phyloP scores from a whole-genome alignment of 148 eudicot species.

The Fagopyrum homotropicum region DNA sequence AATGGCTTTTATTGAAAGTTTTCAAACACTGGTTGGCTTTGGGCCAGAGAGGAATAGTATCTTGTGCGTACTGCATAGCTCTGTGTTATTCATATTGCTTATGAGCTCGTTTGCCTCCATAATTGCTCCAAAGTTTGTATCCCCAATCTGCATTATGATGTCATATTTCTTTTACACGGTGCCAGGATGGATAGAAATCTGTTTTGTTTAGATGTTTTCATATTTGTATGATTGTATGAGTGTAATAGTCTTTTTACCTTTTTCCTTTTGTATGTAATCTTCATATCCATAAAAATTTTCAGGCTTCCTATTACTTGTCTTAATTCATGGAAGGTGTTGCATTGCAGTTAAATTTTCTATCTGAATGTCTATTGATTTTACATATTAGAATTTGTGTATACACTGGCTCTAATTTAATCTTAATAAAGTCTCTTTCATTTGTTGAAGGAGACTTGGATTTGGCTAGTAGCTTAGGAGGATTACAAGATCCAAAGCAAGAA shows the following conservation, averaged over 20 bases:
- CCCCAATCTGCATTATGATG: neutral
- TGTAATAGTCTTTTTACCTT: too few relatives aligned
- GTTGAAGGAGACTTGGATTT: slow-evolving; percentile 23
- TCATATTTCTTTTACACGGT: neutral
- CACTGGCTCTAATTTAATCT: neutral
- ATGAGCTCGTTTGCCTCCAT: neutral
- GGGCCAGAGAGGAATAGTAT: neutral
- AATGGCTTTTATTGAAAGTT: too few relatives aligned
- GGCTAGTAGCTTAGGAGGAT: slow-evolving; percentile 31
- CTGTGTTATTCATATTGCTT: neutral
- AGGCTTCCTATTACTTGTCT: neutral
- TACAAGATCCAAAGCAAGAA: slow-evolving; percentile 29
- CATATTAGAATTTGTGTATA: neutral
- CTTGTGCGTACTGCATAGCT: neutral
- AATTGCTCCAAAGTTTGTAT: neutral
- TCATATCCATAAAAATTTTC: neutral
- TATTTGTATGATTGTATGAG: too few relatives aligned
- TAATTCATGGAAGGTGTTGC: neutral
- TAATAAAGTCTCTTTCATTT: neutral
- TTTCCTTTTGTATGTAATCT: neutral
- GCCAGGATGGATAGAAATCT: neutral
- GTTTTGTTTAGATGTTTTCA: neutral
- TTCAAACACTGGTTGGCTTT: neutral
- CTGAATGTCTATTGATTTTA: neutral
- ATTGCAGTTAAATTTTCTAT: neutral